Conservation (phyloP, 2,329 filamentous ascomycete genomes). For the Juglanconis oblonga region DNA sequence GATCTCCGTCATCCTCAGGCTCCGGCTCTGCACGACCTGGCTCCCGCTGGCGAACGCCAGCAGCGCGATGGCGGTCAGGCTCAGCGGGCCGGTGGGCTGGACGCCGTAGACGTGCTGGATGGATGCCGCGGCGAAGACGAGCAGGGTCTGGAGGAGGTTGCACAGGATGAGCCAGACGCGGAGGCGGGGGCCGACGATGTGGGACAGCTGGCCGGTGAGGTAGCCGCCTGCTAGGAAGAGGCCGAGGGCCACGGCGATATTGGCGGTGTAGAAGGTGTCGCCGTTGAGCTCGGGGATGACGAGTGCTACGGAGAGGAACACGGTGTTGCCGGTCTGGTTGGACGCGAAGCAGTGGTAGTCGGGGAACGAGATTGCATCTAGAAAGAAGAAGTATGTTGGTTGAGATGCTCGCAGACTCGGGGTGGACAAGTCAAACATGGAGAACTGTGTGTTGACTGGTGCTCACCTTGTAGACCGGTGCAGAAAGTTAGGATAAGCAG, state of each 20-base stretch:
- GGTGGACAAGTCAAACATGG: not conserved
- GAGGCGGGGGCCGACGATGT: constrained; percentile 47
- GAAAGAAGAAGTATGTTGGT: not conserved
- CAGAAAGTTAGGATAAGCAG: constrained; percentile 47
- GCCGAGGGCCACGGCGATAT: constrained; percentile 53
- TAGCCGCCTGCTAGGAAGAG: constrained; percentile 55
- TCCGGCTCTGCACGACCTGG: constrained; percentile 56
- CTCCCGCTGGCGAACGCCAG: constrained; percentile 55
- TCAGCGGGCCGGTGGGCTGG: constrained; percentile 31
- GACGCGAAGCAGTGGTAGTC: constrained; percentile 62
- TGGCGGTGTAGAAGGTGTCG: constrained; percentile 48
- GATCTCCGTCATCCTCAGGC: constrained; percentile 57
- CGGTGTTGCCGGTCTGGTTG: constrained; percentile 65
- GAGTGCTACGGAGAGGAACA: constrained; percentile 54
- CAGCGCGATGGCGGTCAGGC: constrained; percentile 45
- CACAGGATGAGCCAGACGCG: constrained; percentile 53
- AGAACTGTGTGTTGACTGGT: not conserved
- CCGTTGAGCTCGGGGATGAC: constrained; percentile 45
- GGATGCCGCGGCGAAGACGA: constrained; percentile 52
- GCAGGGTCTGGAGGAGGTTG: constrained; percentile 51
- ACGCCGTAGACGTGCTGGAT: constrained; percentile 44
- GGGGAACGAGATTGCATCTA: constrained; percentile 57
- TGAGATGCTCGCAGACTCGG: not conserved
- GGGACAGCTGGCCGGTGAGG: constrained; percentile 54
- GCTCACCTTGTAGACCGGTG: constrained; percentile 47